Base-by-base conservation (phyloP, 768 basidiomycete species). In the Hypholoma sublateritium region DNA sequence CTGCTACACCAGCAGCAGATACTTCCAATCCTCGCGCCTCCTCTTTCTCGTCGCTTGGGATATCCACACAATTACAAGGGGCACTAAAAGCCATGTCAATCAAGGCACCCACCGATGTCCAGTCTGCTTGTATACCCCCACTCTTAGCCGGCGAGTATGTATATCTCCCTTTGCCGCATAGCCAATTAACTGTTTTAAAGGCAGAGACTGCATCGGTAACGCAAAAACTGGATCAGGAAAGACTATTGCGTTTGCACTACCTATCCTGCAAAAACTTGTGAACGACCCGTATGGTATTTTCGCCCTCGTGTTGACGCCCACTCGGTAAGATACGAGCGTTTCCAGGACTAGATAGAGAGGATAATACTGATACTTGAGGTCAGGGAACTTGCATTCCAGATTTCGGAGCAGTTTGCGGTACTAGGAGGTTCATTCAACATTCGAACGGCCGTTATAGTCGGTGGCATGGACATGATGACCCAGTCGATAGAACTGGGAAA, bases 161-260 rank as follows among this genome's bases (percentile, higher is more conserved):
- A 46, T 50, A 47, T 6, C 19, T 45, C n/a, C 32, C 11, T 25
- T 42, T 7, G 4, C 13, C 5, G 25, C 17, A 16, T 14, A 53
- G 32, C 39, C 54, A 55, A 50, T 34, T 57, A 24, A 47, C 46
- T 45, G 6, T 24, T 12, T 24, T 28, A 37, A 22, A 93, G 96
- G 96, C 37, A 83, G 88, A 67, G 96, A 99, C 71, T 98, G 95
- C 70, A 93, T 99, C 57, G 97, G 97, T 9, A 95, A 96, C 61
- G 95, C 97, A 1, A 95, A 98, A 74, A 99, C 97, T 0, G 97
- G 97, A 51, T 95, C 93, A 1, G 96, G 96, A 65, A 99, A 99
- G 75, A 99, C 97, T 0, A 86, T 99, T 57, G 95, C 97, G 0
- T 99, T 99, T 63, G 97, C 96, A 1, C 72, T 98, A 5, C 97